Evolutionary conservation across 2,329 filamentous ascomycete genomes (phyloP).

Genomic region (Aureobasidium sp.): DNA sequence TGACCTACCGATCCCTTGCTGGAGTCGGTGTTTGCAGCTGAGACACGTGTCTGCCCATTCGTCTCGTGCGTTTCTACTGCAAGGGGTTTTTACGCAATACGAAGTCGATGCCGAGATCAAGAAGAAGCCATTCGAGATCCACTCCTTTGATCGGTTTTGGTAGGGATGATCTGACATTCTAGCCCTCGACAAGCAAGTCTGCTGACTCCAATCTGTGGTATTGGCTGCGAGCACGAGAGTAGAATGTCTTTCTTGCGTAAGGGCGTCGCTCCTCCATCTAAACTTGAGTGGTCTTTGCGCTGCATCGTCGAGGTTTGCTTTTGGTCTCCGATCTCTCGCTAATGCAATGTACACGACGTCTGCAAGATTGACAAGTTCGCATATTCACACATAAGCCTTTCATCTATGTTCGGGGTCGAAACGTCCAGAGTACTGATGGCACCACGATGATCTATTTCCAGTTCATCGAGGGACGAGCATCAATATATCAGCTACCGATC

Average conservation of each 20-base stretch:
- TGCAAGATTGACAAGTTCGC: conserved; percentile 4
- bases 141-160: background rate
- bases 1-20: background rate
- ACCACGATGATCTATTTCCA: background rate
- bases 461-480: no score
- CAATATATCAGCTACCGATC: background rate
- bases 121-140: background rate
- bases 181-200: background rate
- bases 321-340: background rate
- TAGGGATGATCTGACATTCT: background rate
- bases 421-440: background rate
- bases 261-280: background rate
- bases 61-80: background rate
- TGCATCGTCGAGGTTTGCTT: background rate
- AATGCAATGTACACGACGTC: conserved; percentile 2
- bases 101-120: background rate
- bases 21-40: background rate
- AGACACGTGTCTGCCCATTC: background rate
- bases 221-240: background rate
- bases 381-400: background rate
- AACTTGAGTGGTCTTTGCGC: background rate
- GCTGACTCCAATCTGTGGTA: background rate
- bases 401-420: background rate
- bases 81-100: background rate
- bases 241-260: background rate